These are phyloP conservation scores for Tagetes patula DNA, from an alignment of 129 eudicot genomes.

Conservation along the genomic window DNA sequence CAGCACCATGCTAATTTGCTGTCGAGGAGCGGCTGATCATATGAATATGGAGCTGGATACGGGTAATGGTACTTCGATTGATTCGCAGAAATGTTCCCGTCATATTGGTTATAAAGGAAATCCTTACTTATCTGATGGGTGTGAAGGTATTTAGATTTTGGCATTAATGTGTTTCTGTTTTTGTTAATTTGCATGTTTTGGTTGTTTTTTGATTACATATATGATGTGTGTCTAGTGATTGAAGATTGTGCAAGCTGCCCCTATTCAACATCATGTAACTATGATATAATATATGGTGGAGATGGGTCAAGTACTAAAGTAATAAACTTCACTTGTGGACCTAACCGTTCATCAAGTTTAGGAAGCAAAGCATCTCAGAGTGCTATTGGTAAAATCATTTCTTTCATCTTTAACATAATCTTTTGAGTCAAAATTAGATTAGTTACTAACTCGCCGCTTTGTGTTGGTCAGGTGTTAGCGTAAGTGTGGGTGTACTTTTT, in stretches of 20 bases:
- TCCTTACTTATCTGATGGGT: neutral
- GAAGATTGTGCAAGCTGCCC: conserved; percentile 11
- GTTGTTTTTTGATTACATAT: neutral
- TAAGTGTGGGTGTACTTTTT: neutral
- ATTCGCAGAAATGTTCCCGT: conserved; percentile 3
- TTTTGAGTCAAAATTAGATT: neutral
- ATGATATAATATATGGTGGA: conserved; percentile 9
- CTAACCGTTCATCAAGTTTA: neutral
- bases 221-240: conserved; percentile 6
- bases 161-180: neutral
- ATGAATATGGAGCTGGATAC: conserved; percentile 8
- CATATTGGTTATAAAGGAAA: conserved; percentile 2
- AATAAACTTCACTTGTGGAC: conserved; percentile 8
- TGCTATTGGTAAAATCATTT: neutral
- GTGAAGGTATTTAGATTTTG: conserved; percentile 3
- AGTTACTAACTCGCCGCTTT: neutral
- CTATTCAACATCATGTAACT: conserved; percentile 1
- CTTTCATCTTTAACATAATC: neutral
- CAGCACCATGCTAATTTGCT: neutral
- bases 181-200: neutral
- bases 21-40: conserved; percentile 2
- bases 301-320: conserved; percentile 1
- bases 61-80: neutral
- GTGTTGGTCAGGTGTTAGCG: neutral
- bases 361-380: neutral